phyloP scores from a whole-genome alignment of 768 basidiomycete species.

The Saitozyma podzolica region DNA sequence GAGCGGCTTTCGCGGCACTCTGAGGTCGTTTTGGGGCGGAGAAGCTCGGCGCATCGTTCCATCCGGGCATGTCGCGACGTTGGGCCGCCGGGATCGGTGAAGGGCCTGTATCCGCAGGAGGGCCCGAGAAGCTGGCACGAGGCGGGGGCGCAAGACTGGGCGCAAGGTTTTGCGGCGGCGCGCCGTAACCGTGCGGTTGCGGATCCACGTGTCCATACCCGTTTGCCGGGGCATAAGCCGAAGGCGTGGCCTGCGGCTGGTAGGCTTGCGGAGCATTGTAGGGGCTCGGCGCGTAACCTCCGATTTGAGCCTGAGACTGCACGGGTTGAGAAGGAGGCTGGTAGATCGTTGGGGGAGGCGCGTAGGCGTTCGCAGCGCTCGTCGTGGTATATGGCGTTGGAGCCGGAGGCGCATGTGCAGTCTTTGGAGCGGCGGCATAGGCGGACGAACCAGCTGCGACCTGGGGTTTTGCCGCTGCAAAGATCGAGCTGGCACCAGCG shows the following conservation, averaged over 20 bases:
- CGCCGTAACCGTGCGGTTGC: conserved; percentile 18
- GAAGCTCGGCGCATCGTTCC: conserved; percentile 82
- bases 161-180: conserved; percentile 22
- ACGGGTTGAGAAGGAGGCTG: conserved; percentile 13
- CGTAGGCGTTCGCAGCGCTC: background rate
- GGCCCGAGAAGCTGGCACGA: conserved; percentile 55
- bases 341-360: conserved; percentile 6
- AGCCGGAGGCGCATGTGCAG: background rate
- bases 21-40: conserved; percentile 57
- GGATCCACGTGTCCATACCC: conserved; percentile 39
- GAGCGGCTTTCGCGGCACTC: conserved; percentile 59
- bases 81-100: conserved; percentile 62
- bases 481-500: too few relatives aligned
- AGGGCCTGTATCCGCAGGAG: conserved; percentile 54
- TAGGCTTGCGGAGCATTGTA: conserved; percentile 4
- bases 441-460: background rate
- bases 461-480: too few relatives aligned
- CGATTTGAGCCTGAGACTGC: conserved; percentile 1
- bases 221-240: conserved; percentile 32
- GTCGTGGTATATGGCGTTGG: background rate
- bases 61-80: conserved; percentile 69
- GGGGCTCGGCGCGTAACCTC: conserved; percentile 6
- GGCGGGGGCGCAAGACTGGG: conserved; percentile 51
- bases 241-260: conserved; percentile 10
- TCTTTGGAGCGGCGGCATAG: conserved; percentile 5